Evolutionary conservation across 176 grass and related monocot genomes (phyloP).

Genomic region (Triticum turgidum): DNA sequence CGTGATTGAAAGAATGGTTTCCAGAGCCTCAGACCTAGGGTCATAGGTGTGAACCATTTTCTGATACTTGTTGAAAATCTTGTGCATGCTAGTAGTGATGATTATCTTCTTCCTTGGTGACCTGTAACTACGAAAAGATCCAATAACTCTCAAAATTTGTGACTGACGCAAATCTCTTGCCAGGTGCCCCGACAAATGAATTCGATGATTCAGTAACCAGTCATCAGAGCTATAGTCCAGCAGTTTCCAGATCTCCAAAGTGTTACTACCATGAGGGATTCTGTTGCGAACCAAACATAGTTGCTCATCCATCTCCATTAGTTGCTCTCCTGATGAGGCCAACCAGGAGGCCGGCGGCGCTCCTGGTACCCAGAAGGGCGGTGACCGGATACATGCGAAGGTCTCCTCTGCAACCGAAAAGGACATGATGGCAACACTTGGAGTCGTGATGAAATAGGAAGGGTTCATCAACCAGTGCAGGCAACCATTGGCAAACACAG

Average conservation of each 20-base stretch:
- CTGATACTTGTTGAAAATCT: background rate
- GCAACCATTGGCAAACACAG: too few species aligned
- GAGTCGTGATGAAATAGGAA: too few species aligned
- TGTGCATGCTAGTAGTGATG: background rate
- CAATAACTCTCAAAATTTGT: background rate
- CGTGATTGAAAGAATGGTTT: background rate
- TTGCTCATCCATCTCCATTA: background rate
- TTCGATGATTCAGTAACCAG: background rate
- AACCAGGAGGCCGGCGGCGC: background rate
- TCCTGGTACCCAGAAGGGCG: background rate
- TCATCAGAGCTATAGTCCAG: background rate
- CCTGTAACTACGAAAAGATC: background rate
- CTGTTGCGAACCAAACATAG: background rate
- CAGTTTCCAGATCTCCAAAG: conserved; percentile 1
- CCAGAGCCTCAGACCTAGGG: background rate
- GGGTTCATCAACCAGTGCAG: too few species aligned
- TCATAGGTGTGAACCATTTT: conserved; percentile 7
- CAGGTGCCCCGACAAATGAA: background rate
- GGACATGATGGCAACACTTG: too few species aligned
- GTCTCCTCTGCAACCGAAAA: background rate
- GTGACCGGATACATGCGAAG: background rate
- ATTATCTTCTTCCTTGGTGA: background rate
- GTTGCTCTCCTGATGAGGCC: background rate
- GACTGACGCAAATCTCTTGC: background rate
- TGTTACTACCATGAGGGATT: background rate